Base-by-base conservation (phyloP, 345 rosid genomes). In the Raphanus raphanistrum region DNA sequence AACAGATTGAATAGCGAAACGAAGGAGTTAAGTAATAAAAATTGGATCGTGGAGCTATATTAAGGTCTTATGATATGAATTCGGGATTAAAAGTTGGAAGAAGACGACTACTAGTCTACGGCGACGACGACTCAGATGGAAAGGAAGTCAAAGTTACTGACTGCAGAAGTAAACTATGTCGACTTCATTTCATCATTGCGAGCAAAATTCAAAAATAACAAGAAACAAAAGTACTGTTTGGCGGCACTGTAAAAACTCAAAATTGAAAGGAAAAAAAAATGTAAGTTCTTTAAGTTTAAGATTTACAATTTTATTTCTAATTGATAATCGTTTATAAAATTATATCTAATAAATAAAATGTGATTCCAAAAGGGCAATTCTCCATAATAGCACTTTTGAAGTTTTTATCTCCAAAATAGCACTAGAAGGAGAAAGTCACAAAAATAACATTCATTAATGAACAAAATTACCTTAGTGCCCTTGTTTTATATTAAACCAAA, bases 91-190 rank as follows among this genome's bases (percentile, higher is more conserved):
- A 76, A 48, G 58, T 5, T 29, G 74, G 26, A 75, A 32, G 36
- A 68, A 43, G 74, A 71, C 21, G 48, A 10, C 10, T 72, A 66
- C 2, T 2, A 38, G 45, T 38, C 45, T 38, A 38, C 45, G 60
- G 15, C 21, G 57, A 77, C 26, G 50, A 71, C 35, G 75, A 62
- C 64, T 32, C 7, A 41, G 63, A 52, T 28, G 13, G 52, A 9
- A 31, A 41, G 3, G 5, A 65, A 78, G 76, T 64, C 72, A 66
- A 78, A 43, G 63, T 31, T 13, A 71, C 12, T 70, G 38, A 72
- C 59, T 72, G 33, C 38, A 6, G 21, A 9, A 69, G 63, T 29
- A 52, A 50, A 69, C 4, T 15, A 54, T 8, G 64, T 52, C 70
- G 70, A 73, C 52, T 25, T 61, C 8, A 7, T 50, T 50, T 61